Evolutionary conservation across 164 flowering plant species (phyloP).

Genomic region (Houttuynia cordata): DNA sequence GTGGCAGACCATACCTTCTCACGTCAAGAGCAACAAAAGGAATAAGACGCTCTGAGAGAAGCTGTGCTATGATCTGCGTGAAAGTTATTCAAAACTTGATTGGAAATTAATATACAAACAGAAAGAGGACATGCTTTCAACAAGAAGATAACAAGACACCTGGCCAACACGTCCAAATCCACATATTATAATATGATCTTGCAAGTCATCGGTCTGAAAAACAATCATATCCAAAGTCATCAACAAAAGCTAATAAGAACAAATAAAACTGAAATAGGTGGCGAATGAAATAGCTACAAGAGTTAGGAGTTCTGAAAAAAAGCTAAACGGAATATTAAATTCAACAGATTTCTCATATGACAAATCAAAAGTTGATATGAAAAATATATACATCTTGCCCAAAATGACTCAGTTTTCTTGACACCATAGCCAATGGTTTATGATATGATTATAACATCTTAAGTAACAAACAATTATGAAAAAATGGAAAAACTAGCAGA

Average conservation of each 20-base stretch:
- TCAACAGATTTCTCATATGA: too few species aligned
- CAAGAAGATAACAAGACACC: slow-evolving; percentile 28
- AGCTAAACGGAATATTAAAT: too few species aligned
- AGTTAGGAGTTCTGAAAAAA: too few species aligned
- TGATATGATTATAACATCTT: too few species aligned
- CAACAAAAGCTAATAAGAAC: not conserved
- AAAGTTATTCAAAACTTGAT: not conserved
- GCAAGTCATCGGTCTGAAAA: slow-evolving; percentile 97
- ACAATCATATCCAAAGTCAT: slow-evolving; percentile 2
- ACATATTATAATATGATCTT: slow-evolving; percentile 97
- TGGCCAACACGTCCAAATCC: slow-evolving; percentile 99
- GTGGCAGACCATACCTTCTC: slow-evolving; percentile 49
- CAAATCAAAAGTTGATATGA: too few species aligned
- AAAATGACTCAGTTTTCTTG: too few species aligned
- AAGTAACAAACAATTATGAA: too few species aligned
- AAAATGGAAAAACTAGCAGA: too few species aligned
- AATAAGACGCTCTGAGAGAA: slow-evolving; percentile 91
- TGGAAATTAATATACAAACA: not conserved
- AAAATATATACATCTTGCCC: too few species aligned
- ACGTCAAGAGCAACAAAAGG: slow-evolving; percentile 99
- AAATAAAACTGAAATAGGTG: too few species aligned
- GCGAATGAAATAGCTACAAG: too few species aligned
- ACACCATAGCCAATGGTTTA: too few species aligned
- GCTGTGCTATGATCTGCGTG: slow-evolving; percentile 92
- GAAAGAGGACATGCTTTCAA: not conserved